These are phyloP conservation scores for Tinospora cordifolia DNA, from an alignment of 164 flowering plant species.

Conservation along the genomic window DNA sequence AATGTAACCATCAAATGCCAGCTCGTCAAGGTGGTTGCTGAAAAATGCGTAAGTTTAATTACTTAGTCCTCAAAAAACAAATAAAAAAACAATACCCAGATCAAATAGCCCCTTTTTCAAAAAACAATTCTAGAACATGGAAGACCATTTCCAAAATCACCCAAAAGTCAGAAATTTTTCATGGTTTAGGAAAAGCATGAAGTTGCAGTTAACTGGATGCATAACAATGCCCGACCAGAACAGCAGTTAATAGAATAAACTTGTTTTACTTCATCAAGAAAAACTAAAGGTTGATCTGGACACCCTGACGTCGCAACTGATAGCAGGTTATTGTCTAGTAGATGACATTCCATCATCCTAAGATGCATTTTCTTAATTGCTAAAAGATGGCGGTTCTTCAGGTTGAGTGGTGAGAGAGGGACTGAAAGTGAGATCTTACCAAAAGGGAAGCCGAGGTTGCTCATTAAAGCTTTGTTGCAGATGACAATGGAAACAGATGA, in stretches of 20 bases:
- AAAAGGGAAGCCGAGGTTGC: conserved; percentile 83
- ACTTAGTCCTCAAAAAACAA: neutral
- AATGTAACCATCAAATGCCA: conserved; percentile 99
- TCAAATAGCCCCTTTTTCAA: neutral
- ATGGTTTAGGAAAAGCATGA: neutral
- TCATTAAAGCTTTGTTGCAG: conserved; percentile 86
- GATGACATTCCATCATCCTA: neutral
- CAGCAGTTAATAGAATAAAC: neutral
- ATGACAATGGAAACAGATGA: conserved; percentile 91
- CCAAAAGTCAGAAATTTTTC: neutral
- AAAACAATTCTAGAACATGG: neutral
- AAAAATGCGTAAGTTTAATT: conserved; percentile 6
- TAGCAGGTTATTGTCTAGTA: neutral
- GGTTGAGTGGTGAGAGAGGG: neutral
- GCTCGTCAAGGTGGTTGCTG: conserved; percentile 96
- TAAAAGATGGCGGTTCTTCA: neutral
- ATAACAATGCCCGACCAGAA: neutral
- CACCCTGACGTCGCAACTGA: conserved; percentile 4
- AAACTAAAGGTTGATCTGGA: neutral
- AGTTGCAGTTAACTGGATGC: neutral
- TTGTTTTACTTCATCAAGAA: neutral
- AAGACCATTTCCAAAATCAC: neutral
- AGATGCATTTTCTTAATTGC: too few species aligned
- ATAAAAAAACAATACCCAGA: neutral
- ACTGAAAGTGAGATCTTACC: conserved; percentile 31